Percentiles rank a stretch among this genome's conserved stretches.
phyloP scores from a whole-genome alignment of 805 yeast species.

The Danielia reshetovae region DNA sequence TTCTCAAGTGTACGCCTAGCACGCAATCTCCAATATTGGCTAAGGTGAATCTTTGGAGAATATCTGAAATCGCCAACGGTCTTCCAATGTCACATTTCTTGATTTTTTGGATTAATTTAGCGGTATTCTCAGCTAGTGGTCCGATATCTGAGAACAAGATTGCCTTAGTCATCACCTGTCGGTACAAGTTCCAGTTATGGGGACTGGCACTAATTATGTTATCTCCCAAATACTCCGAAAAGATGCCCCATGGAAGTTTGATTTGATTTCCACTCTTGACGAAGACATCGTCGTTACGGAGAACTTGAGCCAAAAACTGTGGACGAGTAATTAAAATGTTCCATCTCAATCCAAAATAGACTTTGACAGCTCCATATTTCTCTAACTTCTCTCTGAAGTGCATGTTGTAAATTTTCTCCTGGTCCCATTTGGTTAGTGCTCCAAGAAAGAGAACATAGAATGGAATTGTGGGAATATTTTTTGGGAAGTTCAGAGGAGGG shows the following conservation, averaged over 20 bases:
- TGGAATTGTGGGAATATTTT: slow-evolving; percentile 57
- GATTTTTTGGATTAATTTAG: slow-evolving; percentile 20
- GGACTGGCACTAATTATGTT: slow-evolving; percentile 61
- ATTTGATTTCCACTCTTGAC: slow-evolving; percentile 59
- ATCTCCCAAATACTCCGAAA: slow-evolving; percentile 56
- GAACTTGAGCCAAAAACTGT: slow-evolving; percentile 40
- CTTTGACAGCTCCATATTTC: slow-evolving; percentile 53
- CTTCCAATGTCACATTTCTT: slow-evolving; percentile 2
- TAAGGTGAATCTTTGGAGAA: slow-evolving; percentile 44
- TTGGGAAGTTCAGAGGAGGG: slow-evolving; percentile 52
- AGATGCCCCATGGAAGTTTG: slow-evolving; percentile 52
- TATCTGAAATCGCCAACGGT: slow-evolving; percentile 30
- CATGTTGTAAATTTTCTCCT: slow-evolving; percentile 39
- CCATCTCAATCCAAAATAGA: slow-evolving; percentile 61
- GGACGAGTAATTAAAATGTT: slow-evolving; percentile 52
- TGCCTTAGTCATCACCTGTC: slow-evolving; percentile 43
- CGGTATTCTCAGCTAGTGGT: slow-evolving; percentile 38
- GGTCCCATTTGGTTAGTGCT: slow-evolving; percentile 44
- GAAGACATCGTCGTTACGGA: slow-evolving; percentile 46
- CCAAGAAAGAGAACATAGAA: slow-evolving; percentile 50
- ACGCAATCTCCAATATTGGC: slow-evolving; percentile 49
- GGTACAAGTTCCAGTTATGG: slow-evolving; percentile 45
- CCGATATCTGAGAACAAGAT: slow-evolving; percentile 45
- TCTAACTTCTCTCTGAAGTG: slow-evolving; percentile 45
- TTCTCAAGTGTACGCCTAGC: slow-evolving; percentile 42